Conservation (phyloP, 805 yeast species). For the Pichia scutulata region DNA sequence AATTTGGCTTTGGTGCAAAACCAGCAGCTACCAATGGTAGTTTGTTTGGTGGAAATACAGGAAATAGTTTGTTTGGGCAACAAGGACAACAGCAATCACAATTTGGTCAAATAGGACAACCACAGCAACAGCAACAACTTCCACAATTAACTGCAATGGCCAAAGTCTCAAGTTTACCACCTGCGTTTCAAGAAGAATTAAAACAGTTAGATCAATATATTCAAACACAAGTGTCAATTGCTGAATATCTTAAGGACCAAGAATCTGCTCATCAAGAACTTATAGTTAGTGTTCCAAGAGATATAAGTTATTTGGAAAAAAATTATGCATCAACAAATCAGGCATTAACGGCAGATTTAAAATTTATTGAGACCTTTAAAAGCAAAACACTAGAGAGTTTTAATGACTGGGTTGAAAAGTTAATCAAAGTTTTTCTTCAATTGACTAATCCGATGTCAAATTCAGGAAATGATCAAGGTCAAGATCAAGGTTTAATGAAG, state of each 20-base stretch:
- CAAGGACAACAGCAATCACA: neutral
- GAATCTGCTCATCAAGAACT: constrained; percentile 54
- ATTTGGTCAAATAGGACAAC: constrained; percentile 5
- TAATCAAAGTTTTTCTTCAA: constrained; percentile 30
- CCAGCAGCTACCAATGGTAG: constrained; percentile 23
- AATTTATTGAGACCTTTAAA: constrained; percentile 38
- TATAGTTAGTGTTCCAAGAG: constrained; percentile 66
- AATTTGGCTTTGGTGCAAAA: constrained; percentile 27
- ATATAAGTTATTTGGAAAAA: constrained; percentile 54
- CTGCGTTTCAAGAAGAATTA: constrained; percentile 57
- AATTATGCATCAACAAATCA: constrained; percentile 58
- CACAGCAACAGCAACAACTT: constrained; percentile 15
- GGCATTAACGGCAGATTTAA: constrained; percentile 45
- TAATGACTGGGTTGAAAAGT: constrained; percentile 33
- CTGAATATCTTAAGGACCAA: constrained; percentile 59
- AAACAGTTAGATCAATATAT: constrained; percentile 67
- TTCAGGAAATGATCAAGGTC: constrained; percentile 17
- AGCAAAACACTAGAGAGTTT: constrained; percentile 29
- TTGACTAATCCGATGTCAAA: constrained; percentile 30
- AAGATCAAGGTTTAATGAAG: constrained; percentile 17
- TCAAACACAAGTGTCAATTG: constrained; percentile 64
- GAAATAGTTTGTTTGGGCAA: neutral
- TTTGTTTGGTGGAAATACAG: constrained; percentile 28
- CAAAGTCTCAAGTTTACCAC: constrained; percentile 66
- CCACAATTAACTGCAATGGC: constrained; percentile 64